Evolutionary conservation across 2,329 filamentous ascomycete genomes (phyloP).

Genomic region (Thelonectria rubi): DNA sequence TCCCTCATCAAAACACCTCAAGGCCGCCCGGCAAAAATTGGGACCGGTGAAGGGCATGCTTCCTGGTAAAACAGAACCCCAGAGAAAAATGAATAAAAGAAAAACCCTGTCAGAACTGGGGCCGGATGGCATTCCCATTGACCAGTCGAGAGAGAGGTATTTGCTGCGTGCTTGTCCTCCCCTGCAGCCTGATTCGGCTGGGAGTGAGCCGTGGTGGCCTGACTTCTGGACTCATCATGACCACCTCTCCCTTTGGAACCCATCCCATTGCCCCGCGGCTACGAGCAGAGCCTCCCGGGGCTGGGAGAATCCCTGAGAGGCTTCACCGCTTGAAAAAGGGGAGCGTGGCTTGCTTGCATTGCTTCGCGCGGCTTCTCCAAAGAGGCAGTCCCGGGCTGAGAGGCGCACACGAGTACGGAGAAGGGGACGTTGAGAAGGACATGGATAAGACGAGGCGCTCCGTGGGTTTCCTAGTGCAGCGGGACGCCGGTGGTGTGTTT

Average conservation of each 20-base stretch:
- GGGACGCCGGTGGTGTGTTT: background rate
- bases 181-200: constrained; percentile 3
- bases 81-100: background rate
- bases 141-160: background rate
- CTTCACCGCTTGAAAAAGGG: background rate
- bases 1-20: background rate
- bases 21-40: constrained; percentile 7
- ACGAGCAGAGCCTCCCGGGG: background rate
- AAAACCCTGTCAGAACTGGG: background rate
- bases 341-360: too few species aligned
- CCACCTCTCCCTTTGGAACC: background rate
- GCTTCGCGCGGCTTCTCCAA: background rate
- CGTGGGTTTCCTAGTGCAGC: background rate
- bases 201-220: background rate
- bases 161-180: background rate
- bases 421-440: background rate
- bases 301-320: background rate
- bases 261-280: background rate
- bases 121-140: background rate
- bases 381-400: background rate
- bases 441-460: background rate
- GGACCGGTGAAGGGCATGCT: background rate
- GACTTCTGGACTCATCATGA: background rate
- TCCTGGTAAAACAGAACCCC: background rate
- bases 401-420: background rate